Evolutionary conservation across 345 rosid species (phyloP).

Genomic region (Angophora floribunda): DNA sequence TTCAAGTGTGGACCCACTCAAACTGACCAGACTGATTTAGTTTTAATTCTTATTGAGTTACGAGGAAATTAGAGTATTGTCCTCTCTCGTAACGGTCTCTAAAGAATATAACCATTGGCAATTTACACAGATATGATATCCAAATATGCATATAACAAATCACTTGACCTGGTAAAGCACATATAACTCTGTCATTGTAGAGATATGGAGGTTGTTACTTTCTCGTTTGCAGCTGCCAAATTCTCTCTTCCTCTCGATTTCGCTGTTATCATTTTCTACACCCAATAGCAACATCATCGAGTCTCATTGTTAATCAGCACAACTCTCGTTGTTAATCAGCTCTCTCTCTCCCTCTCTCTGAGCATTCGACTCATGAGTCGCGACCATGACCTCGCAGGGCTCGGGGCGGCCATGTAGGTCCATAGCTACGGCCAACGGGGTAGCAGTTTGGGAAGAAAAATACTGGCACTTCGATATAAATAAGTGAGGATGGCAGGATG

Average conservation of each 20-base stretch:
- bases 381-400: no score
- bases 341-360: background rate
- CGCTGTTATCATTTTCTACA: background rate
- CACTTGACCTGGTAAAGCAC: background rate
- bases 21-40: no score
- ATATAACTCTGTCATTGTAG: background rate
- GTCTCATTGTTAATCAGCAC: no score
- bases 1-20: no score
- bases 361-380: background rate
- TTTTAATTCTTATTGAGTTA: background rate
- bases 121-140: background rate
- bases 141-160: background rate
- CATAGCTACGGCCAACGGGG: no score
- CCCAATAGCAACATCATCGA: background rate
- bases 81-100: background rate
- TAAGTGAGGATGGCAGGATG: background rate
- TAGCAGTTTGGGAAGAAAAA: background rate
- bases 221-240: background rate
- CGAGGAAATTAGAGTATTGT: background rate
- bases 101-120: background rate
- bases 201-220: background rate
- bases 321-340: no score
- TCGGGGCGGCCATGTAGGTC: no score
- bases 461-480: background rate
- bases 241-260: background rate